phyloP scores from a whole-genome alignment of 257 asterid species.

The Nicotiana tabacum region DNA sequence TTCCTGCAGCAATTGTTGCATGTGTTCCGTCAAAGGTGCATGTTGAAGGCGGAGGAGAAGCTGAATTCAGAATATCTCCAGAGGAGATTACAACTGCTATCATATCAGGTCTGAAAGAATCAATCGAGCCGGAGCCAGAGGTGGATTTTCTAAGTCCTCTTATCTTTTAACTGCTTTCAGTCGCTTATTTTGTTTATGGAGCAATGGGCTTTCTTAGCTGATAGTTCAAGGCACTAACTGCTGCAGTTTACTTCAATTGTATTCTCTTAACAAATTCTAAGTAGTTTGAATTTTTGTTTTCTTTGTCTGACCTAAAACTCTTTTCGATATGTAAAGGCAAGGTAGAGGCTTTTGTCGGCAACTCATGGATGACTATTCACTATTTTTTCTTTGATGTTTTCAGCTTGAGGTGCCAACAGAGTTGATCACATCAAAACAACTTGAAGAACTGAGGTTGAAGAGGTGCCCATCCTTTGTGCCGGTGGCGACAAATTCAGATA shows the following conservation, averaged over 20 bases:
- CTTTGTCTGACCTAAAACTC: not conserved
- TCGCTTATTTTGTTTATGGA: not conserved
- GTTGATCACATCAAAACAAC: slow-evolving; percentile 62
- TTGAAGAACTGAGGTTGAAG: slow-evolving; percentile 53
- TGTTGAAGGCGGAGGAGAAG: slow-evolving; percentile 81
- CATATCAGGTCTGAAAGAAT: slow-evolving; percentile 81
- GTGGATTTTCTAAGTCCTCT: slow-evolving; percentile 30
- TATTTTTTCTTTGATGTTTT: slow-evolving; percentile 23
- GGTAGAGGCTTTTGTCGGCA: not conserved
- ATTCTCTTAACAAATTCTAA: not conserved
- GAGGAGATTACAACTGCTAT: slow-evolving; percentile 76
- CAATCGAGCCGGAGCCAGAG: slow-evolving; percentile 97
- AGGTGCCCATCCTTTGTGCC: slow-evolving; percentile 65
- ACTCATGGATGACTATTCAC: not conserved
- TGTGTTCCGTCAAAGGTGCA: slow-evolving; percentile 86
- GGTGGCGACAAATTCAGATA: slow-evolving; percentile 42
- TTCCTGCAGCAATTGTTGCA: slow-evolving; percentile 97
- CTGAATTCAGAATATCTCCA: slow-evolving; percentile 76
- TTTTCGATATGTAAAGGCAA: not conserved
- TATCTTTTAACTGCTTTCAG: slow-evolving; percentile 6
- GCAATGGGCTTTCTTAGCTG: not conserved
- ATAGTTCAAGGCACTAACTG: not conserved
- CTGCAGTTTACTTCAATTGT: not conserved
- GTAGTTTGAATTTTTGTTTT: not conserved
- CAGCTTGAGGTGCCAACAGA: slow-evolving; percentile 98